phyloP scores from a whole-genome alignment of 139 green algal genomes.

The Tetraselmis chui region DNA sequence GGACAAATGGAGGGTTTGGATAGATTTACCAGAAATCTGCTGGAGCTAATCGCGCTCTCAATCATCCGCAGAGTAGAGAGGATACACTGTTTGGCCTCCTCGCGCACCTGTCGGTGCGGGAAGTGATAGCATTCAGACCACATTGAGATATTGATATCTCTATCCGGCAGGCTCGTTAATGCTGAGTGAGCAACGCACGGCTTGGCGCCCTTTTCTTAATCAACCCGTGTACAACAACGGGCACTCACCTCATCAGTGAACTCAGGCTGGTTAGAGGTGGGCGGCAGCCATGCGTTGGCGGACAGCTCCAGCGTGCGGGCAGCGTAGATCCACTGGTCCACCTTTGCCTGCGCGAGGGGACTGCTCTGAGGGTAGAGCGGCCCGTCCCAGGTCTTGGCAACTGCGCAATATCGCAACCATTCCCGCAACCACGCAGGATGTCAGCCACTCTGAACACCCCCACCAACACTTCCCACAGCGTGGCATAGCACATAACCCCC shows the following conservation, averaged over 20 bases:
- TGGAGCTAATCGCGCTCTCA: background rate
- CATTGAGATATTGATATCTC: too few species aligned
- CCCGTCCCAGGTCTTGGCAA: background rate
- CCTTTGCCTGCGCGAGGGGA: background rate
- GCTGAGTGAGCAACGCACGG: too few species aligned
- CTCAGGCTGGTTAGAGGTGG: background rate
- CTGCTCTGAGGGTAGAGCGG: background rate
- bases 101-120: background rate
- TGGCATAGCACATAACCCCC: too few species aligned
- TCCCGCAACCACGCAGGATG: too few species aligned
- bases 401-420: too few species aligned
- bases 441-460: too few species aligned
- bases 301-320: background rate
- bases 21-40: too few species aligned
- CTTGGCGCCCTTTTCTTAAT: too few species aligned
- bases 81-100: background rate
- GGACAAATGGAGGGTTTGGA: background rate
- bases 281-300: background rate
- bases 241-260: background rate
- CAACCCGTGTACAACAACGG: too few species aligned
- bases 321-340: background rate
- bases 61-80: background rate
- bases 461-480: too few species aligned
- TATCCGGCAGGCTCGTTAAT: too few species aligned
- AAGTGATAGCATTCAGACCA: too few species aligned